Base-by-base conservation (phyloP, 495 filamentous ascomycete genomes). In the Penicillium psychrofluorescens region DNA sequence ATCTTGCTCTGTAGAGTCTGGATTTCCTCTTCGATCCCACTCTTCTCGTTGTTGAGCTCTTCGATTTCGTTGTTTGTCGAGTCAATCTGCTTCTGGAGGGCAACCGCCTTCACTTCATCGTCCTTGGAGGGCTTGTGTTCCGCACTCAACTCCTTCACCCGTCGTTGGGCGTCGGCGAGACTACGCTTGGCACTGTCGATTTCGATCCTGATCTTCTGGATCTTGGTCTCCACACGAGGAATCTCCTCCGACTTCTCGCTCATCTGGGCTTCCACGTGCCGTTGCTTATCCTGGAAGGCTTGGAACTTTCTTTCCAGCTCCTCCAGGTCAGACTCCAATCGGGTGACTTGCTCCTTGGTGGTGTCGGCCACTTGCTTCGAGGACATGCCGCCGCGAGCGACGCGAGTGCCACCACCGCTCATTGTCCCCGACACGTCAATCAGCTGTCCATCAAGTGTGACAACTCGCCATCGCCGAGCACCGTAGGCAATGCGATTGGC, bases 341-440 rank as follows among this genome's bases (percentile, higher is more conserved):
- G 89, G 36, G 76, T 58, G 5, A 98, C 88, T 51, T 94, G 86
- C 41, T 97, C 92, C 60, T 87, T 88, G 33, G 81, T 81, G 13
- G 79, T 85, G 35, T 95, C 86, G 7, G 87, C 78, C 9, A 85
- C 85, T 35, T 95, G 83, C 63, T 95, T 97, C 10, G 87, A 90
- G 2, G 91, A 96, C 92, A 98, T 98, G 38, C 83, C 79, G 2
- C 94, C 94, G 47, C 81, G 85, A 44, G 90, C 88, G 32, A 90
- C 84, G 31, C 83, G 87, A 31, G 76, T 89, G 35, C 92, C 92
- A 72, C 92, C 92, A 69, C 92, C 92, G 49, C 86, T 94, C 94
- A 98, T 96, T 8, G 92, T 97, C 68, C 92, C 92, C 2, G 89
- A 95, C 51, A 88, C 90, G 64, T 98, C 92, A 45, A 98, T 96